phyloP scores from a whole-genome alignment of 331 rosid genomes.

The Cucumis variabilis region DNA sequence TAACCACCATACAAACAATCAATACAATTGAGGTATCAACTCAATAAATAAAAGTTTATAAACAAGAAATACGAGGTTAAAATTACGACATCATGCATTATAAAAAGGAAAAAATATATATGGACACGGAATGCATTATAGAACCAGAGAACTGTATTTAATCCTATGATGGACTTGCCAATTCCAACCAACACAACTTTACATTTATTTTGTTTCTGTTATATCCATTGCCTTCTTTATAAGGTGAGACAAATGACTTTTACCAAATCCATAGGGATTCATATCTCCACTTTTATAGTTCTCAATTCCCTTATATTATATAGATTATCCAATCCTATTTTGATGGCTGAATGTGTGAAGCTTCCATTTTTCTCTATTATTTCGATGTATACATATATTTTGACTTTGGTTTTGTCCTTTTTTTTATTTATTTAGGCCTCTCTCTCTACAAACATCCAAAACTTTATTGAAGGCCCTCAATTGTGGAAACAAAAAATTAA shows the following conservation, averaged over 20 bases:
- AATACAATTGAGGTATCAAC: too few species aligned
- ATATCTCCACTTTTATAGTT: neutral
- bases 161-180: neutral
- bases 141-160: too few species aligned
- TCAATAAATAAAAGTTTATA: too few species aligned
- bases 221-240: neutral
- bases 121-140: too few species aligned
- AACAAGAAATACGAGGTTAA: too few species aligned
- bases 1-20: too few species aligned
- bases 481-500: neutral
- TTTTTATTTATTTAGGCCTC: too few species aligned
- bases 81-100: too few species aligned
- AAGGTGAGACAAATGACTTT: neutral
- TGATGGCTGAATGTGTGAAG: neutral
- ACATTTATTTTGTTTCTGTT: neutral
- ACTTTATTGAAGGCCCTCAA: neutral
- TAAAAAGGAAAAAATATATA: too few species aligned
- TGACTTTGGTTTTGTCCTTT: too few species aligned
- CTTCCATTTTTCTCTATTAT: neutral
- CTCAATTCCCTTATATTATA: too few species aligned
- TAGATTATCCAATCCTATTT: neutral
- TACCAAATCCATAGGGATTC: neutral
- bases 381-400: neutral
- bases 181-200: neutral
- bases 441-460: too few species aligned